These are phyloP conservation scores for Fusarium chuoi DNA, from an alignment of 2,329 filamentous ascomycete species.

Conservation along the genomic window DNA sequence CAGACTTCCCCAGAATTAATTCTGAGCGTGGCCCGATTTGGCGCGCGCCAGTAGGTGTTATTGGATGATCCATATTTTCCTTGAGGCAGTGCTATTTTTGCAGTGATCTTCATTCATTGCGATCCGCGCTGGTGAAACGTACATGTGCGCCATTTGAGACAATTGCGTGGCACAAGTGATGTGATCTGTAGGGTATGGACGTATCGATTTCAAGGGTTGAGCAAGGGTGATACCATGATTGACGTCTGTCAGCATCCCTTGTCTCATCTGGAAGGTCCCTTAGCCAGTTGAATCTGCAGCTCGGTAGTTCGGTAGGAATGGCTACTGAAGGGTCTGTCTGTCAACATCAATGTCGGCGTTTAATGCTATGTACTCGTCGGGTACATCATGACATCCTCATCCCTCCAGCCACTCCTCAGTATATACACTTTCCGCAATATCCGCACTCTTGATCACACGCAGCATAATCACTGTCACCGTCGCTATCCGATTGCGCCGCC, in stretches of 20 bases:
- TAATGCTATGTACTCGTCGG: background rate
- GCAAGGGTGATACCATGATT: background rate
- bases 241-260: constrained; percentile 6
- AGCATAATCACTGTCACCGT: constrained; percentile 32
- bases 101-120: constrained; percentile 19
- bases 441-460: constrained; percentile 45
- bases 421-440: constrained; percentile 43
- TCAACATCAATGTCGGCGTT: background rate
- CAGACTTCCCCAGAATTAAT: constrained; percentile 30
- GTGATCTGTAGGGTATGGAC: constrained; percentile 18
- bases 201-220: constrained; percentile 8
- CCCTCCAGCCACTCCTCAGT: background rate
- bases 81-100: constrained; percentile 8
- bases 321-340: background rate
- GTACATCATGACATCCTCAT: background rate
- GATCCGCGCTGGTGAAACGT: constrained; percentile 37
- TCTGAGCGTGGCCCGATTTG: constrained; percentile 2
- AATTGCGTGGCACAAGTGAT: constrained; percentile 31
- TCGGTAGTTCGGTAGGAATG: background rate
- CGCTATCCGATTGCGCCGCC: constrained; percentile 19
- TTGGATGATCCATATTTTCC: constrained; percentile 20
- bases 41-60: constrained; percentile 12
- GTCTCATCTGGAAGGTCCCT: constrained; percentile 12
- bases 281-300: background rate
- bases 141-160: constrained; percentile 30